A percentile compares a stretch with the other conserved stretches of the same genome.
Evolutionary conservation across 176 grass and related monocot genomes (phyloP).

Genomic region (Poa pratensis): DNA sequence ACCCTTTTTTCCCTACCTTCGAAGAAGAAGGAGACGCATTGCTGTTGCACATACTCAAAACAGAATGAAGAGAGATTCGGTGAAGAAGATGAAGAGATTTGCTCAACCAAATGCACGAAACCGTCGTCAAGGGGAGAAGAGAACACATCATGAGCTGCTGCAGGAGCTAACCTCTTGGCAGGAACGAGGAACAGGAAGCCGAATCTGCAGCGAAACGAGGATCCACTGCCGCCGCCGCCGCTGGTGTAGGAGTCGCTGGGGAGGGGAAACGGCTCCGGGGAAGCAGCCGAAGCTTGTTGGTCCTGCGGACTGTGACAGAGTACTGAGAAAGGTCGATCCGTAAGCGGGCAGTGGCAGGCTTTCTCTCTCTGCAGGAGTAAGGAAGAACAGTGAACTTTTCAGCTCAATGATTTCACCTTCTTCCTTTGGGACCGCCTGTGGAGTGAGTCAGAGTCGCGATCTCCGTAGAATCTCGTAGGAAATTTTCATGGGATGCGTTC

Average conservation of each 20-base stretch:
- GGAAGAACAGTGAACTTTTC: constrained; percentile 12
- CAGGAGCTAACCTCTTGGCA: not conserved
- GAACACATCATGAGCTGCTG: not conserved
- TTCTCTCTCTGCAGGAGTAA: not conserved
- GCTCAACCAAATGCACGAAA: not conserved
- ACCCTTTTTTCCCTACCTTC: not conserved
- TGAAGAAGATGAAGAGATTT: not conserved
- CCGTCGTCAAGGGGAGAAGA: not conserved
- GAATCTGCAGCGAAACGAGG: not conserved
- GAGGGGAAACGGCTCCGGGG: constrained; percentile 6
- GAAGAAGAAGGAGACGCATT: constrained; percentile 14
- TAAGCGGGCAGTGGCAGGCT: not conserved
- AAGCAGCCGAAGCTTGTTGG: not conserved
- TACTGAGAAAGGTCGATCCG: constrained; percentile 19
- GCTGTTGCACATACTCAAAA: not conserved
- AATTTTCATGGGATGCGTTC: not conserved
- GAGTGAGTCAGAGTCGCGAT: not conserved
- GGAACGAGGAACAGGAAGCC: not conserved
- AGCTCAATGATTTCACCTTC: constrained; percentile 20
- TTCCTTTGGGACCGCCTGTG: not conserved
- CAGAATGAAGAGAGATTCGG: not conserved
- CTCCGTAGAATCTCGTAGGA: not conserved
- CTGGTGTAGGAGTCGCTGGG: not conserved
- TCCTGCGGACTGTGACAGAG: constrained; percentile 15
- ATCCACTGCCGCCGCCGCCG: not conserved